Evolutionary conservation across 176 grass and related monocot genomes (phyloP).

Genomic region (Lolium perenne): DNA sequence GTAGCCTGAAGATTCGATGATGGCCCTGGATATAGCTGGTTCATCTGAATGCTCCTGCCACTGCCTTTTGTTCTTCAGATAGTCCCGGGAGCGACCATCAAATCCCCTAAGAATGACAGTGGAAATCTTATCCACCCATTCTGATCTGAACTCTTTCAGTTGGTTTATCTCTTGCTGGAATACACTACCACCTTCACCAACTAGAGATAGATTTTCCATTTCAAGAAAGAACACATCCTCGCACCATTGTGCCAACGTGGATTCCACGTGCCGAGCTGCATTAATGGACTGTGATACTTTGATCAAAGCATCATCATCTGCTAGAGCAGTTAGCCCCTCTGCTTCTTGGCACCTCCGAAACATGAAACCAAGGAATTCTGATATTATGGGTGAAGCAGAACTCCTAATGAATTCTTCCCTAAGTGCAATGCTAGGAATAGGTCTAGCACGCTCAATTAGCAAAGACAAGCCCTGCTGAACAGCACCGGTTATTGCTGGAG

Average conservation of each 20-base stretch:
- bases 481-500: conserved; percentile 59
- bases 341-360: conserved; percentile 90
- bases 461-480: conserved; percentile 68
- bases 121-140: conserved; percentile 84
- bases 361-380: conserved; percentile 73
- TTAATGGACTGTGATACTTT: conserved; percentile 85
- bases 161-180: conserved; percentile 72
- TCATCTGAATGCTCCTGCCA: conserved; percentile 81
- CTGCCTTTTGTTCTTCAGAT: conserved; percentile 85
- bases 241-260: conserved; percentile 77
- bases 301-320: conserved; percentile 78
- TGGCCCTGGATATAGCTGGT: conserved; percentile 56
- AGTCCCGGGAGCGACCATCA: conserved; percentile 68
- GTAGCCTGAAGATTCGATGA: conserved; percentile 69
- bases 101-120: conserved; percentile 88
- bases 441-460: conserved; percentile 71
- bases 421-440: conserved; percentile 75
- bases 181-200: conserved; percentile 43
- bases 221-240: conserved; percentile 93
- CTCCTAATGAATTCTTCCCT: conserved; percentile 75
- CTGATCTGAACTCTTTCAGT: conserved; percentile 66
- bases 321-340: conserved; percentile 90
- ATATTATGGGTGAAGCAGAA: conserved; percentile 66
- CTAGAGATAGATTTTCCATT: conserved; percentile 65
- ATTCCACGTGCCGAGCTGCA: conserved; percentile 66